Conservation (phyloP, 75 land plant species). For the Selaginella moellendorffii region DNA sequence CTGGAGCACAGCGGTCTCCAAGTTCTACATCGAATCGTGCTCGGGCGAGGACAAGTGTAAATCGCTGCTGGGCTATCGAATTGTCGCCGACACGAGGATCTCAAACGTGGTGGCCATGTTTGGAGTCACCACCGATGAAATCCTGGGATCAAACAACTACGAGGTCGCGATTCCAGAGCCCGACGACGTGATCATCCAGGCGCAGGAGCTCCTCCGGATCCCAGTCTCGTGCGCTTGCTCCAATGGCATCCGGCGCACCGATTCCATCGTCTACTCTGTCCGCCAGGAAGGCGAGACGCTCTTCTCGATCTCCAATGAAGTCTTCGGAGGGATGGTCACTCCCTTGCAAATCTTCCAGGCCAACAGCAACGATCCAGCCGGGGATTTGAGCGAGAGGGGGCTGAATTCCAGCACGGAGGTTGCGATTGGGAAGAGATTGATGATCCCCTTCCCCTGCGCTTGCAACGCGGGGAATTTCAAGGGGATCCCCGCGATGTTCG, state of each 20-base stretch:
- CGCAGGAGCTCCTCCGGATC: not conserved
- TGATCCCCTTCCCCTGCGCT: not conserved
- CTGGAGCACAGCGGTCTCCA: not conserved
- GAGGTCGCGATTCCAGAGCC: not conserved
- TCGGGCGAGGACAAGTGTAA: not conserved
- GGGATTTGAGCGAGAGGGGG: not conserved
- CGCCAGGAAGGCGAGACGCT: not conserved
- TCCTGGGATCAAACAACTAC: not conserved
- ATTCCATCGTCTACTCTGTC: not conserved
- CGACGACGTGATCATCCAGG: not conserved
- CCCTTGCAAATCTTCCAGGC: not conserved
- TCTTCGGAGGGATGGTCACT: not conserved
- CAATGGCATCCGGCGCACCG: not conserved
- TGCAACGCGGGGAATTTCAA: not conserved
- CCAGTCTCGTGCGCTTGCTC: not conserved
- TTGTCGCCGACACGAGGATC: not conserved
- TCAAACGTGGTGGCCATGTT: not conserved
- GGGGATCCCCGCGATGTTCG: not conserved
- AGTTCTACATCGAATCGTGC: not conserved
- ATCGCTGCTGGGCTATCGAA: not conserved
- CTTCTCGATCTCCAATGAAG: not conserved
- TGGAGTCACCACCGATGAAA: not conserved
- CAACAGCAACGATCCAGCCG: not conserved
- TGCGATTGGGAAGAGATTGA: not conserved
- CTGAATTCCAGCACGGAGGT: not conserved